Conservation (phyloP, 305 asterid species). For the Fraxinus greggii region DNA sequence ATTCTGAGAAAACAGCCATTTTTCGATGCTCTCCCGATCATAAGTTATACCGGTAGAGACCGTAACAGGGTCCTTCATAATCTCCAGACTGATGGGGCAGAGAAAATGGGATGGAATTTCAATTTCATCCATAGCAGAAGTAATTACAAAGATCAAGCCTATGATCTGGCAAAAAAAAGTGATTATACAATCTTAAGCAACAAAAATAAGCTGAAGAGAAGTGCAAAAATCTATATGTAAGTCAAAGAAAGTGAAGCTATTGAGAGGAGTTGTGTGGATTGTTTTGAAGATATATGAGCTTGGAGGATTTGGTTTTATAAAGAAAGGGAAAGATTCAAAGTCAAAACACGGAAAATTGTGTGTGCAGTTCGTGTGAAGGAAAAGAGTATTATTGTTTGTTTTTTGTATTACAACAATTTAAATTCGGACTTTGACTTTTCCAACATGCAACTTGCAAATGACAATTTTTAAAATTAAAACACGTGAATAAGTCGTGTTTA, state of each 20-base stretch:
- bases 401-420: background rate
- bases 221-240: background rate
- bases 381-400: background rate
- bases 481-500: background rate
- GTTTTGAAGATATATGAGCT: conserved; percentile 4
- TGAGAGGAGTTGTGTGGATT: conserved; percentile 23
- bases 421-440: background rate
- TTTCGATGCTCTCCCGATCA: conserved; percentile 75
- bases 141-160: background rate
- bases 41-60: conserved; percentile 77
- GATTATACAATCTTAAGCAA: background rate
- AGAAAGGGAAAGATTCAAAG: conserved; percentile 28
- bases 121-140: conserved; percentile 51
- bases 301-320: conserved; percentile 20
- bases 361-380: conserved; percentile 17
- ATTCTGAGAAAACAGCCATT: conserved; percentile 57
- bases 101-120: conserved; percentile 74
- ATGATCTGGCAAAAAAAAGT: background rate
- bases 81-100: conserved; percentile 73
- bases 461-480: background rate
- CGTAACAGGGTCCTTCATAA: conserved; percentile 83
- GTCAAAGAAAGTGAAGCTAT: conserved; percentile 14
- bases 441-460: background rate
- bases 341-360: conserved; percentile 49
- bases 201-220: background rate